A percentile compares a stretch with the other conserved stretches of the same genome.
Evolutionary conservation across 179 eudicot genomes (phyloP).

Genomic region (Camellia oleifera): DNA sequence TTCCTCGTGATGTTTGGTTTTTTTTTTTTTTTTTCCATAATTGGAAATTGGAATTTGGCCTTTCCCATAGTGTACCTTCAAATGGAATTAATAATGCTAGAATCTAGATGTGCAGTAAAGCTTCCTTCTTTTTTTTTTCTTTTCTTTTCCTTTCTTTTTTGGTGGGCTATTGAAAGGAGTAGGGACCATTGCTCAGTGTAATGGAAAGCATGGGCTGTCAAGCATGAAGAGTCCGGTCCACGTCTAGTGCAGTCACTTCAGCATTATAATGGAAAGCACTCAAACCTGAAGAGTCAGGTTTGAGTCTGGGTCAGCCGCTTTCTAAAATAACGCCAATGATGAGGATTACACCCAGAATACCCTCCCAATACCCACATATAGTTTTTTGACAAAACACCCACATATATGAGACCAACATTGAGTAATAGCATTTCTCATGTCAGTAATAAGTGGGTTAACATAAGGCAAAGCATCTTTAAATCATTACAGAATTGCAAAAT

Average conservation of each 20-base stretch:
- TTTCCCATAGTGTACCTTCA: background rate
- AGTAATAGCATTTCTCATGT: background rate
- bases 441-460: background rate
- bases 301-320: background rate
- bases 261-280: background rate
- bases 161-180: background rate
- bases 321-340: background rate
- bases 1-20: too few species aligned
- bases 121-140: too few species aligned
- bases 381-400: too few species aligned
- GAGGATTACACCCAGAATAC: background rate
- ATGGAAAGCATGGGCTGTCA: background rate
- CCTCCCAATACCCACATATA: background rate
- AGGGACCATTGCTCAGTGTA: background rate
- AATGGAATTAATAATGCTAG: background rate
- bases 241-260: conserved; percentile 1
- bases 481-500: background rate
- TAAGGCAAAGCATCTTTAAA: background rate
- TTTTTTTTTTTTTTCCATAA: background rate
- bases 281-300: background rate
- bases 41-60: background rate
- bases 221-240: background rate
- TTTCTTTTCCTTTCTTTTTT: background rate
- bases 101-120: background rate
- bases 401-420: background rate